Base-by-base conservation (phyloP, 2,329 filamentous ascomycete genomes). In the Cercospora zeina region DNA sequence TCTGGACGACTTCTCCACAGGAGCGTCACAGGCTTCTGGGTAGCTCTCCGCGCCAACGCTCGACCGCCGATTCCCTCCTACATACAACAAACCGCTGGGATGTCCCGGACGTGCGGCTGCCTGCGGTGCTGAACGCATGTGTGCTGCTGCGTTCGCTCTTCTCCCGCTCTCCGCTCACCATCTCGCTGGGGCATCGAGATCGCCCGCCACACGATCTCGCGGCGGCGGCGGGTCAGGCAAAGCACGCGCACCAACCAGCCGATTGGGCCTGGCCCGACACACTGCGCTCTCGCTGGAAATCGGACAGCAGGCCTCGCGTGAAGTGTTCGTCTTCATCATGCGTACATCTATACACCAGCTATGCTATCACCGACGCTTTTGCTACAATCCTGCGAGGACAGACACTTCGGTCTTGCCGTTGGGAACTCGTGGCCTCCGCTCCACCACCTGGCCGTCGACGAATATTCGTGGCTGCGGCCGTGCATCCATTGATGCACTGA, bases 401-500 rank as follows among this genome's bases (percentile, higher is more conserved):
- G 59, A 57, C 14, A 62, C 61, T 14, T 51, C 47, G 13, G 61
- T 59, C 21, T 34, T 36, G 31, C 61, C 56, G 36, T 53, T 34
- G 8, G 59, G 39, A 19, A 56, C 34, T 39, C 34, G 24, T 24
- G 49, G 34, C 13, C 27, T n/a, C n/a, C 27, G 19, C 19, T 62
- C 50, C 4, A 59, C 24, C 8, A 39, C 39, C 21, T 54, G 34
- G 34, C 65, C 65, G 47, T 57, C 50, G 36, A 65, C 11, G 30
- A 62, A 67, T 27, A 33, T 61, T 31, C 56, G 55, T 11, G 61
- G 47, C 19, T 36, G 33, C 19, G 63, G 60, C n/a, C 61, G 49
- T 16, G 24, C n/a, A 21, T 62, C 47, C 30, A 57, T 39, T 19
- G 55, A 47, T 16, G 47, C 50, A 19, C 36, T 37, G 33, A 67